These are phyloP conservation scores for Diplotaxis tenuifolia DNA, from an alignment of 345 rosid species.

Conservation along the genomic window DNA sequence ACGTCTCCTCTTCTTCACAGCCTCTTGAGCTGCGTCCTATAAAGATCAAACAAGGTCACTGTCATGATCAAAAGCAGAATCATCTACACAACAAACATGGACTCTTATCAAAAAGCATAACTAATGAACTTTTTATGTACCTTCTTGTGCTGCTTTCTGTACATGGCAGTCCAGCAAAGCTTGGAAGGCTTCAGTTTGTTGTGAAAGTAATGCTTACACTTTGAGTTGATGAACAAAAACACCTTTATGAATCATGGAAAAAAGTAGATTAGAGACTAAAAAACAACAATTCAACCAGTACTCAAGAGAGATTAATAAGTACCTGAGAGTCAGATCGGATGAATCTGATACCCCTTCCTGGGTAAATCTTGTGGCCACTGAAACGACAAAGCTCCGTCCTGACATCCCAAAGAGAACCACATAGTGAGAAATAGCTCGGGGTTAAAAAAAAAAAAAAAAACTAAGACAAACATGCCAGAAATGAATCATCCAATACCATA, in stretches of 20 bases:
- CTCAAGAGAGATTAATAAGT: not conserved
- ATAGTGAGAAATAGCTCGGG: not conserved
- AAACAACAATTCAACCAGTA: not conserved
- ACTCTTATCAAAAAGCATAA: not conserved
- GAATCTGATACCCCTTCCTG: conserved; percentile 41
- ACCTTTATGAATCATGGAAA: conserved; percentile 47
- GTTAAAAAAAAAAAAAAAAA: not conserved
- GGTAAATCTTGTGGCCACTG: conserved; percentile 44
- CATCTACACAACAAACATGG: not conserved
- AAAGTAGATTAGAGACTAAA: not conserved
- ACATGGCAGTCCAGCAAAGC: conserved; percentile 89
- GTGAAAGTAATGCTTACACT: conserved; percentile 92
- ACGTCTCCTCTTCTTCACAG: conserved; percentile 66
- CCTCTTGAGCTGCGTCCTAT: conserved; percentile 71
- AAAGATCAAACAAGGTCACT: not conserved
- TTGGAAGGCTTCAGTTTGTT: conserved; percentile 88
- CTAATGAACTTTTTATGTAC: conserved; percentile 14
- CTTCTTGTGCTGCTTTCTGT: conserved; percentile 82
- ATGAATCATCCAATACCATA: not conserved
- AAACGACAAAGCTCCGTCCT: conserved; percentile 46
- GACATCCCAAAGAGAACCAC: not conserved
- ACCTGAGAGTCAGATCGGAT: conserved; percentile 45
- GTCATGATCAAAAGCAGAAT: not conserved
- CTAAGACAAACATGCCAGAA: not conserved
- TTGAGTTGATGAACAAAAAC: conserved; percentile 83